A percentile compares a stretch with the other conserved stretches of the same genome.
phyloP scores from a whole-genome alignment of 768 basidiomycete species.

The Pisolithus microcarpus region DNA sequence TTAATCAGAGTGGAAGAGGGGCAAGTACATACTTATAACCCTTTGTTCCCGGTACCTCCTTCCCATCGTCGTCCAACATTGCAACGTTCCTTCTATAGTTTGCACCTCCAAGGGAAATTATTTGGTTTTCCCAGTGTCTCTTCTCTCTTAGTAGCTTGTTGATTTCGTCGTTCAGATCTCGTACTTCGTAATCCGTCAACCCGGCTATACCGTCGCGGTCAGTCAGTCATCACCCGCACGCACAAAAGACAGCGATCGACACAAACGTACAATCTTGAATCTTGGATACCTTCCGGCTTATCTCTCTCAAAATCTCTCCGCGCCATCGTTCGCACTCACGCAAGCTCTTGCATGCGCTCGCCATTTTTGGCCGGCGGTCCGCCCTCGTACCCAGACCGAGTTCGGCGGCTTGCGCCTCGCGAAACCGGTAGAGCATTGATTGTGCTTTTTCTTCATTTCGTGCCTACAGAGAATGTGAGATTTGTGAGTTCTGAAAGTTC shows the following conservation, averaged over 20 bases:
- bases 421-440: slow-evolving; percentile 91
- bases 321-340: slow-evolving; percentile 94
- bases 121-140: slow-evolving; percentile 96
- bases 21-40: slow-evolving; percentile 79
- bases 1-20: neutral
- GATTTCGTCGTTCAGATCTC: slow-evolving; percentile 96
- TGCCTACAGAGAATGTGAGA: slow-evolving; percentile 42
- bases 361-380: slow-evolving; percentile 87
- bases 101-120: slow-evolving; percentile 91
- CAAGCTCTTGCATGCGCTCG: slow-evolving; percentile 83
- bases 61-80: slow-evolving; percentile 91
- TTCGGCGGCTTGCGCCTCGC: slow-evolving; percentile 93
- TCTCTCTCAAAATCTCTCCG: slow-evolving; percentile 90
- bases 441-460: slow-evolving; percentile 99
- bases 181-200: slow-evolving; percentile 89
- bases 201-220: slow-evolving; percentile 59
- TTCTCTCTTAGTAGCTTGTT: slow-evolving; percentile 95
- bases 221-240: neutral
- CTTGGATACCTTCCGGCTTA: slow-evolving; percentile 93
- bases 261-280: slow-evolving; percentile 74
- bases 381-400: slow-evolving; percentile 81
- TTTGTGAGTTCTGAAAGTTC: too few relatives aligned
- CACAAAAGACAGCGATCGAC: slow-evolving; percentile 20
- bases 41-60: slow-evolving; percentile 92
- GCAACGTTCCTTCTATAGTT: slow-evolving; percentile 92